Percentiles rank a stretch among this genome's conserved stretches.
Evolutionary conservation across 129 eudicot species (phyloP).

Genomic region (Escallonia herrerae): DNA sequence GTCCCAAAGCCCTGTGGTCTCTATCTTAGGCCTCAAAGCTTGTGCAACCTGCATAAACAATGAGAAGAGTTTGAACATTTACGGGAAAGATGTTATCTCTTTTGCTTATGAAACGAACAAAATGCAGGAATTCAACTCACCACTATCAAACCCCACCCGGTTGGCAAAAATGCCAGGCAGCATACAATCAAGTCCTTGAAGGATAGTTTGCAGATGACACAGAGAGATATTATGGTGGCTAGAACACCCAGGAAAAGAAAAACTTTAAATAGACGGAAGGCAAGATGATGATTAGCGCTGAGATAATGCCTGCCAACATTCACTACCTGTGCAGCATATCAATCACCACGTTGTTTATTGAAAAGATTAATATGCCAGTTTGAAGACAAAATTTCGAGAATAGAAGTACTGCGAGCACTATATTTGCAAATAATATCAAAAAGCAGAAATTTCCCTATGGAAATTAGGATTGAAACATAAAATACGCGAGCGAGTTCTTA

Average conservation of each 20-base stretch:
- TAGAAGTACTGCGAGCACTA: too few relatives aligned
- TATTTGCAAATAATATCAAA: too few relatives aligned
- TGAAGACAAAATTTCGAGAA: too few relatives aligned
- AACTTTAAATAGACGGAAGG: constrained; percentile 75
- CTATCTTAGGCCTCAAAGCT: constrained; percentile 62
- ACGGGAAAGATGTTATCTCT: neutral
- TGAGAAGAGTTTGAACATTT: neutral
- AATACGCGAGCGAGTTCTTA: too few relatives aligned
- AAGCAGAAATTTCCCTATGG: too few relatives aligned
- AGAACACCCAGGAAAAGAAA: constrained; percentile 57
- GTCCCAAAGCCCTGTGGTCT: constrained; percentile 62
- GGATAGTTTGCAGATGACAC: constrained; percentile 64
- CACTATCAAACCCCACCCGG: constrained; percentile 94
- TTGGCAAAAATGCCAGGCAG: constrained; percentile 87
- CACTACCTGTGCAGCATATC: constrained; percentile 38
- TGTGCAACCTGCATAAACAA: constrained; percentile 59
- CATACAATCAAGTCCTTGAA: constrained; percentile 62
- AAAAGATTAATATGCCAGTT: too few relatives aligned
- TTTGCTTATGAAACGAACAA: neutral
- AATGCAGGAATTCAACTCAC: constrained; percentile 33
- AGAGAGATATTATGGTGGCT: constrained; percentile 62
- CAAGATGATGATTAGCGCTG: constrained; percentile 68
- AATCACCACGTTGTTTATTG: neutral
- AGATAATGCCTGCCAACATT: constrained; percentile 60
- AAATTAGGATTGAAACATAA: too few relatives aligned